phyloP scores from a whole-genome alignment of 768 basidiomycete species.

The Tremella mesenterica region DNA sequence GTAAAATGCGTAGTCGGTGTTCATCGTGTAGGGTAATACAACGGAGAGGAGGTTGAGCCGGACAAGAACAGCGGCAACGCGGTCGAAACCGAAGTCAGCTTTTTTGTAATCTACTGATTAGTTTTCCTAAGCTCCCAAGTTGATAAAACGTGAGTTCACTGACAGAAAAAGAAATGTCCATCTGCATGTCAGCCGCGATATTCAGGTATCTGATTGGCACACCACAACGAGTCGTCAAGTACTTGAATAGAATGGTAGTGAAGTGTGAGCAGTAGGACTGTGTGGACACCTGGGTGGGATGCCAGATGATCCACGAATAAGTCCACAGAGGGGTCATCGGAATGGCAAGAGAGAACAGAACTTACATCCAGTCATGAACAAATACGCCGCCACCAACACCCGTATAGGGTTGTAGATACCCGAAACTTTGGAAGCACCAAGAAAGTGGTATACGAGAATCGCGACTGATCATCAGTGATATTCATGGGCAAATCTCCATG shows the following conservation, averaged over 20 bases:
- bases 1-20: constrained; percentile 82
- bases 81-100: constrained; percentile 70
- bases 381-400: constrained; percentile 75
- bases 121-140: constrained; percentile 5
- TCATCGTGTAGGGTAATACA: constrained; percentile 76
- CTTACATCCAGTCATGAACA: constrained; percentile 91
- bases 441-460: constrained; percentile 86
- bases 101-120: constrained; percentile 86
- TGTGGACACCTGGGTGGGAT: too few species aligned
- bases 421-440: constrained; percentile 77
- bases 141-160: constrained; percentile 13
- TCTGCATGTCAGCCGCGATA: too few species aligned
- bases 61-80: constrained; percentile 68
- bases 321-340: not conserved
- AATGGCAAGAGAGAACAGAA: constrained; percentile 9
- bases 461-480: constrained; percentile 53
- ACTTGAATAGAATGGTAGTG: too few species aligned
- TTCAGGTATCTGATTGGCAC: not conserved
- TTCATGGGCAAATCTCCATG: too few species aligned
- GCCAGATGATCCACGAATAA: too few species aligned
- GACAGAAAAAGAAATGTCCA: constrained; percentile 69
- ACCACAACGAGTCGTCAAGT: too few species aligned
- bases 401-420: constrained; percentile 91
- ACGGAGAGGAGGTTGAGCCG: constrained; percentile 77
- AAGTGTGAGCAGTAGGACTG: too few species aligned